phyloP scores from a whole-genome alignment of 2,329 filamentous ascomycete genomes.

The Ascochyta clinopodiicola region DNA sequence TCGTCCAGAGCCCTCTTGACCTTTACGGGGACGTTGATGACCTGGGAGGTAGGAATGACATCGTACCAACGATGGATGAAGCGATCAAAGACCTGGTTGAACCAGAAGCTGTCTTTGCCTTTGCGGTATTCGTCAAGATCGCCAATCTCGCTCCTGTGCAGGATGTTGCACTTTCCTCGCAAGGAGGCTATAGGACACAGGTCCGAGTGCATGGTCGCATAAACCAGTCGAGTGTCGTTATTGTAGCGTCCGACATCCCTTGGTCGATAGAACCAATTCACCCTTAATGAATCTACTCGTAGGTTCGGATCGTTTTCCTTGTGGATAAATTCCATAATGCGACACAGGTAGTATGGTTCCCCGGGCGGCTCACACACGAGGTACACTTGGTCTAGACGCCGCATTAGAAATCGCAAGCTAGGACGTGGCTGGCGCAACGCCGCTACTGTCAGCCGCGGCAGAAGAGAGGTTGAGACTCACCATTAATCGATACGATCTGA shows the following conservation, averaged over 20 bases:
- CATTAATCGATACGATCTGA: conserved; percentile 81
- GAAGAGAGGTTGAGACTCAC: conserved; percentile 58
- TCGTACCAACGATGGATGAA: conserved; percentile 99
- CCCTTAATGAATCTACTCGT: conserved; percentile 83
- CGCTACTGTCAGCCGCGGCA: conserved; percentile 31
- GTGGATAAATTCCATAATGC: conserved; percentile 98
- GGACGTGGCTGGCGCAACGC: conserved; percentile 40
- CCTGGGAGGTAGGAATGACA: conserved; percentile 86
- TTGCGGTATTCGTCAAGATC: conserved; percentile 86
- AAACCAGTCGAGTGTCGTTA: conserved; percentile 88
- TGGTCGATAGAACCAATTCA: conserved; percentile 98
- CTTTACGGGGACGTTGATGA: conserved; percentile 94
- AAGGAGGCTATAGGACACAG: conserved; percentile 89
- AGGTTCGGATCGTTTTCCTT: conserved; percentile 70
- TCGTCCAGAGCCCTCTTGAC: conserved; percentile 97
- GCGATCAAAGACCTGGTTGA: conserved; percentile 94
- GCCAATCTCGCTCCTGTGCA: conserved; percentile 84
- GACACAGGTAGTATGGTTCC: conserved; percentile 95
- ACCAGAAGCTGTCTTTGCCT: conserved; percentile 89
- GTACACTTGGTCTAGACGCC: conserved; percentile 78
- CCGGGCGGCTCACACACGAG: conserved; percentile 96
- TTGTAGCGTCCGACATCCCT: conserved; percentile 94
- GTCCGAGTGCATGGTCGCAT: conserved; percentile 98
- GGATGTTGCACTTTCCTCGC: conserved; percentile 90
- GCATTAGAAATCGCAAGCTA: conserved; percentile 46